phyloP scores from a whole-genome alignment of 805 yeast species.

The Saturnispora diversa region DNA sequence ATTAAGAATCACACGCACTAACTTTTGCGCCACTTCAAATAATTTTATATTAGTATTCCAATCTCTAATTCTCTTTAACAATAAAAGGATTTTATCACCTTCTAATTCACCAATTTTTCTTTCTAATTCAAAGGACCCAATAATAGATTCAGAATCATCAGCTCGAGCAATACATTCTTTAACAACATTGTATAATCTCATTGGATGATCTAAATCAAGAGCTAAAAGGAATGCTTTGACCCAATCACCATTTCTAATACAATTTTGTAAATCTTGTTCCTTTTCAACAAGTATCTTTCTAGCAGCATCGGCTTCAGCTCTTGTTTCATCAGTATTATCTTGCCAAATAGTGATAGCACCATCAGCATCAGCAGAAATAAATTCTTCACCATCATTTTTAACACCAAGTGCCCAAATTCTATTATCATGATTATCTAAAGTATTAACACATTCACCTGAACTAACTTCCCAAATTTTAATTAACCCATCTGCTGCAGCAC shows the following conservation, averaged over 20 bases:
- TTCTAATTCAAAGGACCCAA: conserved; percentile 59
- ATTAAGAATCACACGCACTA: conserved; percentile 57
- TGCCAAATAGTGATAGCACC: conserved; percentile 85
- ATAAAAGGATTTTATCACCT: conserved; percentile 47
- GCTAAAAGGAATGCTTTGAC: conserved; percentile 81
- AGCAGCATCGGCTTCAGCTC: conserved; percentile 45
- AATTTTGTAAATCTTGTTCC: conserved; percentile 80
- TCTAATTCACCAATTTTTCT: conserved; percentile 48
- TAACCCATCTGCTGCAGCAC: conserved; percentile 91
- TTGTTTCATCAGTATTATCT: conserved; percentile 74
- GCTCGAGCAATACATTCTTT: conserved; percentile 48
- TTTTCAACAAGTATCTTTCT: conserved; percentile 61
- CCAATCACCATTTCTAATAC: conserved; percentile 70
- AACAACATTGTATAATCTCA: conserved; percentile 74
- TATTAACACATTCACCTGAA: conserved; percentile 69
- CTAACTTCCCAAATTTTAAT: conserved; percentile 81
- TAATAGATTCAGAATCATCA: conserved; percentile 39
- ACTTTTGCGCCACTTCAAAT: conserved; percentile 71
- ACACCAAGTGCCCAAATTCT: conserved; percentile 87
- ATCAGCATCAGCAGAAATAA: conserved; percentile 91
- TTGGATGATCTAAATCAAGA: conserved; percentile 80
- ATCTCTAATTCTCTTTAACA: conserved; percentile 75
- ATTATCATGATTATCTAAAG: conserved; percentile 86
- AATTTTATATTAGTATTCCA: conserved; percentile 91
- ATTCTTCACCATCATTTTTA: conserved; percentile 54